phyloP scores from a whole-genome alignment of 2,329 filamentous ascomycete species.

The Alternaria rosae region DNA sequence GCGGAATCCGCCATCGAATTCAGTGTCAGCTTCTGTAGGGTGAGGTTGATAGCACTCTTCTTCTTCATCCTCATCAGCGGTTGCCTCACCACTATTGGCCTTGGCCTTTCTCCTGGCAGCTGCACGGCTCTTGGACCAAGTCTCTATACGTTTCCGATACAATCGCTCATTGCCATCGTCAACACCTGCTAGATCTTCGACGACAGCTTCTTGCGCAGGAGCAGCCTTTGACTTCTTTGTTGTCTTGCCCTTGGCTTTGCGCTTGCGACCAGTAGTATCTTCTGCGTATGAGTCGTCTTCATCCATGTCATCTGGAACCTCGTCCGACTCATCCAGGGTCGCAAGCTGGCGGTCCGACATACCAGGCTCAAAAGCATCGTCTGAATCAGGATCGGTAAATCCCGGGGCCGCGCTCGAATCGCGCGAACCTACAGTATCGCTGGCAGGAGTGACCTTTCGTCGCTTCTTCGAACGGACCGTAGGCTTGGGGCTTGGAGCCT shows the following conservation, averaged over 20 bases:
- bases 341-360: slow-evolving; percentile 51
- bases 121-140: slow-evolving; percentile 74
- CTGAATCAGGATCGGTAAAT: slow-evolving; percentile 45
- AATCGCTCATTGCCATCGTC: slow-evolving; percentile 89
- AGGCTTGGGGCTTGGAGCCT: slow-evolving; percentile 39
- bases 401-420: slow-evolving; percentile 27
- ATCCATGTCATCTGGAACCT: slow-evolving; percentile 41
- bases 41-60: slow-evolving; percentile 87
- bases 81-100: slow-evolving; percentile 42
- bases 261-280: slow-evolving; percentile 50
- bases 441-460: slow-evolving; percentile 34
- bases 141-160: slow-evolving; percentile 76
- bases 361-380: slow-evolving; percentile 52
- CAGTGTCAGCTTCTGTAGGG: slow-evolving; percentile 78
- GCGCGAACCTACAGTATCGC: slow-evolving; percentile 18
- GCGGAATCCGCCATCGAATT: slow-evolving; percentile 76
- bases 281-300: slow-evolving; percentile 52
- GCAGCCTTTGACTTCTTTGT: slow-evolving; percentile 30
- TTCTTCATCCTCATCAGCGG: slow-evolving; percentile 48
- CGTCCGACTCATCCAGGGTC: slow-evolving; percentile 49
- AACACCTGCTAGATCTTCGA: slow-evolving; percentile 68
- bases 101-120: slow-evolving; percentile 62
- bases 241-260: slow-evolving; percentile 44
- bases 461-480: slow-evolving; percentile 50
- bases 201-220: slow-evolving; percentile 35